A percentile compares a stretch with the other conserved stretches of the same genome.
These are phyloP conservation scores for Leishmania gerbilli DNA, from an alignment of 208 protist genomes.

Conservation along the genomic window DNA sequence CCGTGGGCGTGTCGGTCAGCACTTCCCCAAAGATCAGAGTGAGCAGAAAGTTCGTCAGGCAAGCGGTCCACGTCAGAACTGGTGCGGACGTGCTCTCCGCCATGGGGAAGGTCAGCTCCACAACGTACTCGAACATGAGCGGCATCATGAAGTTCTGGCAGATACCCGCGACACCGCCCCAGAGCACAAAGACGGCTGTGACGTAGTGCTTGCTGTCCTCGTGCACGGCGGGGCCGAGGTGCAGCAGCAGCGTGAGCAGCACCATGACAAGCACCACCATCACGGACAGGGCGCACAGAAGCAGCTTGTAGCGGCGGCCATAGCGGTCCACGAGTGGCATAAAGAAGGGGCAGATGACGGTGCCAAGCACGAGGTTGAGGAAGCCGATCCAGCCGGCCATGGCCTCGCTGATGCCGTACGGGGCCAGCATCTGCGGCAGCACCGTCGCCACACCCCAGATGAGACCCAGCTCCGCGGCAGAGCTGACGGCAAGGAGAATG, in stretches of 20 bases:
- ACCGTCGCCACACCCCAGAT: constrained; percentile 81
- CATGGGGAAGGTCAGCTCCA: constrained; percentile 83
- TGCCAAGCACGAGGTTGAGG: constrained; percentile 67
- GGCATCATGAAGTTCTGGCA: constrained; percentile 87
- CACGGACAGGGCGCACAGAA: constrained; percentile 43
- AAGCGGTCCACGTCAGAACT: constrained; percentile 70
- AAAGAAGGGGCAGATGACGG: constrained; percentile 66
- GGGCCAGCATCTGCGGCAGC: constrained; percentile 67
- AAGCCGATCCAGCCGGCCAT: constrained; percentile 73
- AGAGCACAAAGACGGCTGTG: constrained; percentile 47
- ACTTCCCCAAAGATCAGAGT: constrained; percentile 66
- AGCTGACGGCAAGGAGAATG: constrained; percentile 54
- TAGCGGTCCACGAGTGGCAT: constrained; percentile 54
- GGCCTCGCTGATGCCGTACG: constrained; percentile 64
- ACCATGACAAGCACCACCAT: constrained; percentile 47
- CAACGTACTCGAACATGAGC: constrained; percentile 82
- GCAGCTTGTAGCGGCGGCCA: constrained; percentile 55
- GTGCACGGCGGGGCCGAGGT: constrained; percentile 61
- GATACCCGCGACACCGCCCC: constrained; percentile 60
- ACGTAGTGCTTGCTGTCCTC: constrained; percentile 43
- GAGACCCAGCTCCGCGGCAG: constrained; percentile 65
- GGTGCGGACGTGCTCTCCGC: constrained; percentile 72
- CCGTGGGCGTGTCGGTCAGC: constrained; percentile 49
- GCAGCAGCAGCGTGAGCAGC: constrained; percentile 54
- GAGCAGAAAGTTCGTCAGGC: constrained; percentile 62